Evolutionary conservation across 2,329 filamentous ascomycete species (phyloP), one percentile per base, ranked within the genome.

Genomic region (Fusarium sp.): DNA sequence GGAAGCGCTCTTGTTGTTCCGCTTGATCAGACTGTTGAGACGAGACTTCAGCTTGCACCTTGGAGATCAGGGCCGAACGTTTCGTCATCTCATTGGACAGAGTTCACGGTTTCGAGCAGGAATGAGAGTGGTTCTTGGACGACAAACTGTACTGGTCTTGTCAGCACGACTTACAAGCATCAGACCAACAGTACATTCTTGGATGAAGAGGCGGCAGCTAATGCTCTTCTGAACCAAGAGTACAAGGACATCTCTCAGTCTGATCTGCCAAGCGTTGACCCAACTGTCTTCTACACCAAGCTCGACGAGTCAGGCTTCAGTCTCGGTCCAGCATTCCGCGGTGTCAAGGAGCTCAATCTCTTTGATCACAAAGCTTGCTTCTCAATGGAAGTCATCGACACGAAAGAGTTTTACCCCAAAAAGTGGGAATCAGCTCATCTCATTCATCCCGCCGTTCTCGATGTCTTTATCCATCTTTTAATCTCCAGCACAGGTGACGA

Each of bases 121-220:
- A 52, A 52, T 52, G 49, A 52, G 10, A 27, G 35, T 11, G 49
- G 49, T 40, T 52, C 49, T n/a, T 52, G 49, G 49, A 52, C 49
- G 5, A 52, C 49, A 1, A 52, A 52, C 2, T 52, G 49, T 9
- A 52, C 33, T 40, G 49, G 49, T 20, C 49, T 52, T 40, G 33
- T 52, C 18, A 52, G 33, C 17, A 38, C 49, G 1, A 38, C 49
- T 20, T 52, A 52, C 23, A 52, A 52, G 23, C 49, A 40, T 27
- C 33, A 52, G 13, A 26, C 33, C 18, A 40, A 40, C 18, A 27
- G 33, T 11, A 17, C 49, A 2, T 52, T 52, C 23, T 27, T 52
- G 49, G 49, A 52, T 6, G 49, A 52, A 9, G 49, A 27, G 23
- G 33, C 23, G 18, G 33, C 49, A 5, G 49, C 23, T 18, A 52